Evolutionary conservation across 2,329 filamentous ascomycete genomes (phyloP), one percentile per base, ranked within the genome.

Genomic region (Aspergillus quadricinctus): DNA sequence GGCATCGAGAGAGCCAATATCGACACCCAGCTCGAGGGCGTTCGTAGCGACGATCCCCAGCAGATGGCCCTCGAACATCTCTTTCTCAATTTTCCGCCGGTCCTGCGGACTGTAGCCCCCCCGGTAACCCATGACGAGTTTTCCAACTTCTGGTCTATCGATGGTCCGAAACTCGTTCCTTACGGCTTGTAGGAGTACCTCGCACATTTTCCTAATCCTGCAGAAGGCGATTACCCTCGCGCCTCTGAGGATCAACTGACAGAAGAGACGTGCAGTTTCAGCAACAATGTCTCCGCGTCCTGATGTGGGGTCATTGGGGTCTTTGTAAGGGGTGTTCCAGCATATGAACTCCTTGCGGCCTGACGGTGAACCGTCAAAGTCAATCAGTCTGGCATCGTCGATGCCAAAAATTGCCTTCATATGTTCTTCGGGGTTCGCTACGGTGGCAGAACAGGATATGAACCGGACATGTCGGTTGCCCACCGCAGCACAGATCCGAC

Each of bases 41-140:
- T 88, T 96, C 0, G 94, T 99, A 2, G 93, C 93, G 31, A 99
- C 87, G 55, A 99, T 95, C 1, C 94, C 94, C 58, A 97, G 81
- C 1, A 99, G 80, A 66, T 92, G 94, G 0, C 94, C 94, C 55
- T 96, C 89, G 64, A 99, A 99, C 94, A 99, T 97, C 69, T 97
- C 92, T 27, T 83, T 85, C 72, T 99, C 94, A 57, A 99, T 97
- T 55, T 83, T 81, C 19, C 94, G 84, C 55, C 94, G 83, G 67
- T 99, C 94, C 70, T 95, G 89, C 1, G 93, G 86, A 3, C 92
- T 96, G 69, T 99, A 99, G 0, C 94, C 94, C 25, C 94, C 94
- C 59, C 94, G 86, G 68, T 99, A 99, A 0, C 90, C 91, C 92
- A 96, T 97, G 1, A 99, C 90, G 49, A 93, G 81, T 28, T 83